These are phyloP conservation scores for Phytophthora sansomeana DNA, from an alignment of 352 stramenopile species.

Conservation along the genomic window DNA sequence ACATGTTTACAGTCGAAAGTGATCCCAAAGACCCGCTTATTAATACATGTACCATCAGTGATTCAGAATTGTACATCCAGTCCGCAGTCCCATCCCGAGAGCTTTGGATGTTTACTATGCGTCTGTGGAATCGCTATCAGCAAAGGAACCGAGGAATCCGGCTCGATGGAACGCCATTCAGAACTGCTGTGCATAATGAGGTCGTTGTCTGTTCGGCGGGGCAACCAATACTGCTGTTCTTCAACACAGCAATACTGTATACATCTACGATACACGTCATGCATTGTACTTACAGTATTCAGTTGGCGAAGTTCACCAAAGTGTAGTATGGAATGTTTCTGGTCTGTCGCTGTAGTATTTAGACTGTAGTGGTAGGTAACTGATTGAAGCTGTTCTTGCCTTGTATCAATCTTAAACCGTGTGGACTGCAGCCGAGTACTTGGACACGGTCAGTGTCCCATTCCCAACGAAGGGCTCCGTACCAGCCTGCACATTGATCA, in stretches of 20 bases:
- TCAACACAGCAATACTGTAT: neutral
- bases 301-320: too few species aligned
- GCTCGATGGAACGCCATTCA: too few species aligned
- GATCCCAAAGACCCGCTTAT: neutral
- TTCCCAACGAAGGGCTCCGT: conserved; percentile 40
- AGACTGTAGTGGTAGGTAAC: too few species aligned
- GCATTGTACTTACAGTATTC: too few species aligned
- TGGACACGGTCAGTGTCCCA: conserved; percentile 31
- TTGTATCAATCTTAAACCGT: too few species aligned
- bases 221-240: neutral
- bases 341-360: too few species aligned
- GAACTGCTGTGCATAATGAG: neutral
- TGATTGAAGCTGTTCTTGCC: too few species aligned
- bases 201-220: neutral
- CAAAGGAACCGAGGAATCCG: too few species aligned
- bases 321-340: too few species aligned
- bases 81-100: conserved; percentile 5
- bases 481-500: conserved; percentile 37
- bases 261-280: too few species aligned
- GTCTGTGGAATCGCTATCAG: neutral
- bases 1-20: conserved; percentile 1
- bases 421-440: conserved; percentile 30
- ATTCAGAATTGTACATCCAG: conserved; percentile 3
- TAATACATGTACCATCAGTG: neutral
- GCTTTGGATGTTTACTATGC: neutral